Percentiles rank a stretch among this genome's conserved stretches.
Evolutionary conservation across 768 basidiomycete species (phyloP).

Genomic region (Boletales sp.): DNA sequence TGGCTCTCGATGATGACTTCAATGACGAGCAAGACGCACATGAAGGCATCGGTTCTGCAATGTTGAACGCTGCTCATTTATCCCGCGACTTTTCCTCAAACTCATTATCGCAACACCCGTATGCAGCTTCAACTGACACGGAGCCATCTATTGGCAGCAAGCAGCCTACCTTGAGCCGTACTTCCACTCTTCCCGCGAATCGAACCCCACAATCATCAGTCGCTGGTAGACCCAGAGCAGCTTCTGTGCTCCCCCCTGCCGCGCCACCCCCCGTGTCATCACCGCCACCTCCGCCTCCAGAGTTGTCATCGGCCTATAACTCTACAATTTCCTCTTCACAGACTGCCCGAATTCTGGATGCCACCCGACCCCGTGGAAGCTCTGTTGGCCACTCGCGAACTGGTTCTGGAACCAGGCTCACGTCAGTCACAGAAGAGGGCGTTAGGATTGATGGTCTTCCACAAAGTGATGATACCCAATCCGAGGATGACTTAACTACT

Average conservation of each 20-base stretch:
- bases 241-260: slow-evolving; percentile 61
- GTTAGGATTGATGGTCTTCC: slow-evolving; percentile 35
- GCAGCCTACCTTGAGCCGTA: slow-evolving; percentile 29
- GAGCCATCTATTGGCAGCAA: slow-evolving; percentile 30
- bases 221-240: slow-evolving; percentile 46
- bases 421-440: slow-evolving; percentile 60
- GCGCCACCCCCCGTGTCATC: slow-evolving; percentile 61
- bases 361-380: slow-evolving; percentile 42
- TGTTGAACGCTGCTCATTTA: slow-evolving; percentile 33
- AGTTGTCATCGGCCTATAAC: slow-evolving; percentile 23
- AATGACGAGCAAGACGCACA: slow-evolving; percentile 36
- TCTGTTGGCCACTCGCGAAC: slow-evolving; percentile 53
- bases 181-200: slow-evolving; percentile 32
- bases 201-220: slow-evolving; percentile 23
- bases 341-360: slow-evolving; percentile 33
- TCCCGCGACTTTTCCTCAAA: slow-evolving; percentile 26
- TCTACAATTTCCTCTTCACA: slow-evolving; percentile 31
- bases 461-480: slow-evolving; percentile 22
- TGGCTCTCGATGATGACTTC: slow-evolving; percentile 16
- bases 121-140: slow-evolving; percentile 41
- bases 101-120: slow-evolving; percentile 42
- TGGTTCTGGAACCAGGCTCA: slow-evolving; percentile 55
- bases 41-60: slow-evolving; percentile 45
- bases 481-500: slow-evolving; percentile 30
- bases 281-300: slow-evolving; percentile 56